These are phyloP conservation scores for Pterulicium gracile DNA, from an alignment of 1,284 basidiomycete species.

Conservation along the genomic window DNA sequence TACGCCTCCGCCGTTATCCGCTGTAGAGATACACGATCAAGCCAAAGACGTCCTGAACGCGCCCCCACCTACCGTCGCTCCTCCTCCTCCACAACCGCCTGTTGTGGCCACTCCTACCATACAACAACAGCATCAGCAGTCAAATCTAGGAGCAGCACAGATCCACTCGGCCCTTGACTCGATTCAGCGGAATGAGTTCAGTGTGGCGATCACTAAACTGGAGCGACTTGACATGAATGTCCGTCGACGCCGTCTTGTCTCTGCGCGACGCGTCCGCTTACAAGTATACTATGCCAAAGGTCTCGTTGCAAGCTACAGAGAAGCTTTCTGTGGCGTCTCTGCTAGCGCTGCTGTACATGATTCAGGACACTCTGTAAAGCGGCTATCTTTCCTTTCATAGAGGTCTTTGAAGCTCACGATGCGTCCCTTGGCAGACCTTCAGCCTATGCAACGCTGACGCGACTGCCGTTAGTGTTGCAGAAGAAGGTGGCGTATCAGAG, in stretches of 20 bases:
- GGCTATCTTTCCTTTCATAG: not conserved
- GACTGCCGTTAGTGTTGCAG: conserved; percentile 37
- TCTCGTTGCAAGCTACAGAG: not conserved
- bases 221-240: not conserved
- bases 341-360: not conserved
- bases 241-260: not conserved
- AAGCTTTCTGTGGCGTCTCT: not conserved
- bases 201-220: not conserved
- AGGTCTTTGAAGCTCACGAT: conserved; percentile 7
- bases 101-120: not conserved
- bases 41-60: not conserved
- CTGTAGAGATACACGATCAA: not conserved
- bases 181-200: not conserved
- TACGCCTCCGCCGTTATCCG: not conserved
- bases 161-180: not conserved
- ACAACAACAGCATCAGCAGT: not conserved
- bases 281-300: not conserved
- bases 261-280: not conserved
- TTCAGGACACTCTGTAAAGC: conserved; percentile 1
- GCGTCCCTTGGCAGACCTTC: conserved; percentile 34
- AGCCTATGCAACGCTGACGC: conserved; percentile 40
- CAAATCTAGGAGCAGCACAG: too few species aligned
- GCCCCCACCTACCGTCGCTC: not conserved
- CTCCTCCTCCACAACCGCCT: not conserved
- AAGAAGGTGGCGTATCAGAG: conserved; percentile 31